Percentiles rank a stretch among this genome's conserved stretches.
Evolutionary conservation across 345 rosid species (phyloP).

Genomic region (Erodium maritimum): DNA sequence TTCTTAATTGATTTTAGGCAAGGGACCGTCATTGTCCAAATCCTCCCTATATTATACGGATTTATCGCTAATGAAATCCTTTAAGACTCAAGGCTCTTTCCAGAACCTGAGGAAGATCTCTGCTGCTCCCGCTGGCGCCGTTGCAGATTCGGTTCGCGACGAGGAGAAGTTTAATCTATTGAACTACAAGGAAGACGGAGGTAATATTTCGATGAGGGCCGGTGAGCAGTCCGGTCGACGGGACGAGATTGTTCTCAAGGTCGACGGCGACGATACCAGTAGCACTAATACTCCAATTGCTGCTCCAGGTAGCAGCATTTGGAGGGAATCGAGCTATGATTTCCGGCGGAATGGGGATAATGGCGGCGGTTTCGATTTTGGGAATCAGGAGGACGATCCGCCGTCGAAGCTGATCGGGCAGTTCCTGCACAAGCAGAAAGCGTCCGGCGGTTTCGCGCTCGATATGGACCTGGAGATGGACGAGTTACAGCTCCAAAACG

Average conservation of each 20-base stretch:
- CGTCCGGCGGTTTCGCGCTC: constrained; percentile 39
- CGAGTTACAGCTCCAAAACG: constrained; percentile 13
- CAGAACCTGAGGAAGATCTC: constrained; percentile 21
- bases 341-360: constrained; percentile 22
- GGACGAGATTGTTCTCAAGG: constrained; percentile 10
- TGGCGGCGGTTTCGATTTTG: background rate
- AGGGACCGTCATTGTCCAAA: background rate
- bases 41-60: background rate
- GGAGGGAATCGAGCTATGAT: constrained; percentile 25
- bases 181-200: constrained; percentile 12
- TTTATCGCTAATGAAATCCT: constrained; percentile 31
- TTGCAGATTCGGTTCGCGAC: constrained; percentile 4
- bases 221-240: too few relatives aligned
- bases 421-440: constrained; percentile 19
- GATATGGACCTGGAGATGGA: constrained; percentile 68
- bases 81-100: constrained; percentile 31
- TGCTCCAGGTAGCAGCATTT: background rate
- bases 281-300: background rate
- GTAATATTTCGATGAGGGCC: background rate
- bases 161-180: constrained; percentile 52
- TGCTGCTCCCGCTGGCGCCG: constrained; percentile 8
- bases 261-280: background rate
- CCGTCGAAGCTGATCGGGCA: constrained; percentile 28
- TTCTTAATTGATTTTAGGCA: background rate
- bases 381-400: constrained; percentile 8